phyloP scores from a whole-genome alignment of 495 filamentous ascomycete species.

The Lophiotrema nucula region DNA sequence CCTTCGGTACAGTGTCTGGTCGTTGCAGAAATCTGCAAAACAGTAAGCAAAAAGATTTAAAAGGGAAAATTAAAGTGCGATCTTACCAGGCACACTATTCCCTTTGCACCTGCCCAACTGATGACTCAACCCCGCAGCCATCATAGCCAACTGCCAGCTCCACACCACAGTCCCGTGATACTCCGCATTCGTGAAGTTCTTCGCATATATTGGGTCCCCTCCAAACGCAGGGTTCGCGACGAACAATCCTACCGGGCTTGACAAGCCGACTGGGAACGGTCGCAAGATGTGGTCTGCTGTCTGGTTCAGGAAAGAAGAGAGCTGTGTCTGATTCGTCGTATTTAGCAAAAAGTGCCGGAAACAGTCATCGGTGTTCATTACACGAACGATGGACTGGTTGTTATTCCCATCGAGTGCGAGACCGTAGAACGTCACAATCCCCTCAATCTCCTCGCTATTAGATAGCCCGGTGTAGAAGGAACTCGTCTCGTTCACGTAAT shows the following conservation, averaged over 20 bases:
- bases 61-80: neutral
- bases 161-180: slow-evolving; percentile 69
- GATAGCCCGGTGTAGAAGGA: slow-evolving; percentile 48
- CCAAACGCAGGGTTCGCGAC: slow-evolving; percentile 65
- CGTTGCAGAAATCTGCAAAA: slow-evolving; percentile 49
- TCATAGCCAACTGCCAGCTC: slow-evolving; percentile 66
- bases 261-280: slow-evolving; percentile 60
- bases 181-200: slow-evolving; percentile 54
- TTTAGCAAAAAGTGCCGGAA: slow-evolving; percentile 65
- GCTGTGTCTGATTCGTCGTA: slow-evolving; percentile 56
- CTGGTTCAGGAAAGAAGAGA: slow-evolving; percentile 55
- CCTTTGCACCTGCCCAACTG: slow-evolving; percentile 38
- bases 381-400: slow-evolving; percentile 51
- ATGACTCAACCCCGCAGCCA: slow-evolving; percentile 53
- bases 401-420: slow-evolving; percentile 56
- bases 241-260: slow-evolving; percentile 55
- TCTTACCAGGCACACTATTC: slow-evolving; percentile 40
- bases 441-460: slow-evolving; percentile 45
- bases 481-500: slow-evolving; percentile 47
- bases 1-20: slow-evolving; percentile 48
- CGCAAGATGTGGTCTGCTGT: slow-evolving; percentile 55
- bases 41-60: neutral
- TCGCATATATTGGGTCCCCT: slow-evolving; percentile 43
- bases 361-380: slow-evolving; percentile 65
- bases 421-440: slow-evolving; percentile 54